Evolutionary conservation across 306 rosid genomes (phyloP).

Genomic region (Acacia crassicarpa): DNA sequence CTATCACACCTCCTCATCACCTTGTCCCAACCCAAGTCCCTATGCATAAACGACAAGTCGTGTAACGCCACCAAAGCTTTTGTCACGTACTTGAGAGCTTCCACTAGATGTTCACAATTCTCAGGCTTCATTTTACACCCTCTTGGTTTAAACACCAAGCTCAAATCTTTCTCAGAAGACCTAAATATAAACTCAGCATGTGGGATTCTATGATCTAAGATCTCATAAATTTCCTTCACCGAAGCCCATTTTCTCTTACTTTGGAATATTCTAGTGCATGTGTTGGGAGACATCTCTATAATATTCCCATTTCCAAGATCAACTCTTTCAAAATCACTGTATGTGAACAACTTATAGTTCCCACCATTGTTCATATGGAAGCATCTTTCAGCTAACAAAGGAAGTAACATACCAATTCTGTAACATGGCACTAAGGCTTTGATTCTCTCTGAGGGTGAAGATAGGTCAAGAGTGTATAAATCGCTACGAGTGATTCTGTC

Average conservation of each 20-base stretch:
- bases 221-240: slow-evolving; percentile 82
- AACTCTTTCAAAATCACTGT: slow-evolving; percentile 73
- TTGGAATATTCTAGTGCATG: slow-evolving; percentile 52
- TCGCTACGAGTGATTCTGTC: slow-evolving; percentile 60
- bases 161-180: slow-evolving; percentile 44
- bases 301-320: slow-evolving; percentile 55
- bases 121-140: slow-evolving; percentile 59
- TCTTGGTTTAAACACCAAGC: slow-evolving; percentile 69
- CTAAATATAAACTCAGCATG: slow-evolving; percentile 62
- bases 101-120: slow-evolving; percentile 59
- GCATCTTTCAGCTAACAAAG: slow-evolving; percentile 62
- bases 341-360: slow-evolving; percentile 30
- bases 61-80: slow-evolving; percentile 84
- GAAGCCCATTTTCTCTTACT: slow-evolving; percentile 59
- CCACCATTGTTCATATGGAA: slow-evolving; percentile 8
- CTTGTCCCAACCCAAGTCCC: slow-evolving; percentile 82
- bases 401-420: slow-evolving; percentile 54
- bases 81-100: slow-evolving; percentile 77
- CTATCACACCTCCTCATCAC: slow-evolving; percentile 53
- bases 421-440: slow-evolving; percentile 73
- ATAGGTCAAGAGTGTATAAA: slow-evolving; percentile 56
- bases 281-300: slow-evolving; percentile 70
- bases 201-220: slow-evolving; percentile 74
- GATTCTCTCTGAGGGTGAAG: slow-evolving; percentile 56
- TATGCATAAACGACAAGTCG: slow-evolving; percentile 92